Conservation (phyloP, 73 alveolate genomes). For the Paramecium sonneborni region DNA sequence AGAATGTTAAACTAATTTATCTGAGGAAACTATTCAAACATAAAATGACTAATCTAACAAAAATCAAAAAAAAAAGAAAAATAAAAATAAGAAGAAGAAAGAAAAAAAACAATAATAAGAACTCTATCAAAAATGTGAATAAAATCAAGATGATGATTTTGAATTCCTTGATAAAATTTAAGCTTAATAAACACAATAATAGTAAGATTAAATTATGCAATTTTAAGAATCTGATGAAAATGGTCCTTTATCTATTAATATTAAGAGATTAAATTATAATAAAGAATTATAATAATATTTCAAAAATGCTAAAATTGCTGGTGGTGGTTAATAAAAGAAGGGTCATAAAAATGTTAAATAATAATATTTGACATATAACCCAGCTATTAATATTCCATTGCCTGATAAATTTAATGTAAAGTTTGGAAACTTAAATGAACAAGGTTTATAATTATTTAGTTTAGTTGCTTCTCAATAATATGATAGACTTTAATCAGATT, state of each 20-base stretch:
- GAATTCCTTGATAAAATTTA: neutral
- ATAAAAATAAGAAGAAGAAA: neutral
- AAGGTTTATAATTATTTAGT: neutral
- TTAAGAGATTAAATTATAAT: slow-evolving; percentile 16
- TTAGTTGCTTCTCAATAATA: neutral
- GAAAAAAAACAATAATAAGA: neutral
- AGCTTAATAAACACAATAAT: neutral
- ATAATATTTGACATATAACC: neutral
- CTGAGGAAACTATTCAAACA: neutral
- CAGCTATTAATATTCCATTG: neutral
- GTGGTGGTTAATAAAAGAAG: slow-evolving; percentile 11
- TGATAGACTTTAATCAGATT: neutral
- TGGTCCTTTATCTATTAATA: slow-evolving; percentile 5
- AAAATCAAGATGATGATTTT: neutral
- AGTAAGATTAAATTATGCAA: neutral
- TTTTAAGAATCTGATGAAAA: neutral
- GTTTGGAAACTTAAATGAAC: neutral
- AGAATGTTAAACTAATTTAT: neutral
- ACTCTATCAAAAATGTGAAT: neutral
- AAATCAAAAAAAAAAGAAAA: neutral
- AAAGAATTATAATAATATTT: slow-evolving; percentile 14
- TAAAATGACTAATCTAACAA: neutral
- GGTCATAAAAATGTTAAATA: neutral
- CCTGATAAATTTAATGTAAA: neutral
- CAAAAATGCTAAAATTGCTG: slow-evolving; percentile 31